Base-by-base conservation (phyloP, 768 basidiomycete species). In the Pisolithus orientalis region DNA sequence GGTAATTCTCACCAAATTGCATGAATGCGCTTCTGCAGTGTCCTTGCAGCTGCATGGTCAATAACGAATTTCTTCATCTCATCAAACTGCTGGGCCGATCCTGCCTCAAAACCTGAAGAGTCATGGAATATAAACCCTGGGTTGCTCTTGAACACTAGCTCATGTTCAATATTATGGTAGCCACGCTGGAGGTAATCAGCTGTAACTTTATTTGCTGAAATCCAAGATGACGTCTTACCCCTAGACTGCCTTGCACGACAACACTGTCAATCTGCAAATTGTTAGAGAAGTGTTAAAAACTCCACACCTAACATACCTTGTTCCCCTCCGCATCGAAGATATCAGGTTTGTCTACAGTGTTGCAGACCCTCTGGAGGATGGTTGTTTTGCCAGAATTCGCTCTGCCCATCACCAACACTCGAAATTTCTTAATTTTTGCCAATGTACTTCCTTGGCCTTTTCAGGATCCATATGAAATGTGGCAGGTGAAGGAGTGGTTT, bases 341-440 rank as follows among this genome's bases (percentile, higher is more conserved):
- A 13, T 51, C 60, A 0, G 71, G 70, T 2, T 66, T 59, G 5
- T 72, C 67, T 0, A 54, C 63, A 6, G 69, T 65, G 51, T 67
- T 63, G 55, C 72, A 73, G 6, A 75, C 64, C 50, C 62, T 66
- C 56, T 72, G 63, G 21, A 73, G 60, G 29, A 75, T 61, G 0
- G 74, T 75, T 0, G 72, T 75, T 54, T 75, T 75, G 0, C 73
- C 73, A 1, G 71, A 64, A 48, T 73, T 72, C 3, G 70, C 67
- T 49, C 68, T 63, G 3, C 74, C 74, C 21, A 75, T 70, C 9
- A 73, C 57, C 42, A 75, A 68, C 25, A 74, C 64, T 3, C 74
- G 67, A 45, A 75, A 74, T 38, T 59, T 64, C 3, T 17, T n/a
- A 8, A 43, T 11, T 11, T 1, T 10, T 24, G 0, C 10, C 11